Percentiles rank a stretch among this genome's conserved stretches.
phyloP scores from a whole-genome alignment of 1,284 basidiomycete genomes.

The Naganishia cerealis region DNA sequence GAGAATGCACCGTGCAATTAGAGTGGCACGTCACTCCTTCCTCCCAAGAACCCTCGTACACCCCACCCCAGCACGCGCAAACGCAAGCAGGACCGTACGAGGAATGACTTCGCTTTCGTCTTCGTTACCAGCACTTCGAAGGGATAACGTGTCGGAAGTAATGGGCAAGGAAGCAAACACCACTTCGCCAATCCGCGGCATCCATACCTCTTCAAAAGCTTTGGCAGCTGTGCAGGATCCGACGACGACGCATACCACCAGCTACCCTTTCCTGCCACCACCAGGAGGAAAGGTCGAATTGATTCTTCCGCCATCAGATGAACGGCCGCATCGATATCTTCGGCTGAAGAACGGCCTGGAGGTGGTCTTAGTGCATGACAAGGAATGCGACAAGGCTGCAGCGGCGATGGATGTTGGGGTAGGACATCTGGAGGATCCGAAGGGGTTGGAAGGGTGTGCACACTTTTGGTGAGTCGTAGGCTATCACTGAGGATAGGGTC shows the following conservation, averaged over 20 bases:
- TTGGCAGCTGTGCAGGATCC: slow-evolving; percentile 2
- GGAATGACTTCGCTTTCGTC: not conserved
- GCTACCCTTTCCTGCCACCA: not conserved
- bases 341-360: slow-evolving; percentile 83
- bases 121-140: not conserved
- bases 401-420: slow-evolving; percentile 94
- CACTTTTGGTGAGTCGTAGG: slow-evolving; percentile 49
- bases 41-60: no score
- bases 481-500: not conserved
- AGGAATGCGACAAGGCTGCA: slow-evolving; percentile 87
- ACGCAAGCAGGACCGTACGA: not conserved
- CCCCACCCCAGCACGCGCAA: not conserved
- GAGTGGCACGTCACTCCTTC: no score
- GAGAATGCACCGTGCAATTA: no score
- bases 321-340: slow-evolving; percentile 76
- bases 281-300: slow-evolving; percentile 41
- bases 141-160: not conserved
- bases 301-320: slow-evolving; percentile 64
- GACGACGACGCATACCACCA: not conserved
- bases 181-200: not conserved
- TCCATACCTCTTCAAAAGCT: not conserved
- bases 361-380: slow-evolving; percentile 81
- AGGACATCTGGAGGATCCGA: slow-evolving; percentile 90
- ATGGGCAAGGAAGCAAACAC: not conserved
- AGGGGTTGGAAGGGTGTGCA: slow-evolving; percentile 59